Conservation (phyloP, 495 filamentous ascomycete genomes). For the Aspergillus olivimuriae region DNA sequence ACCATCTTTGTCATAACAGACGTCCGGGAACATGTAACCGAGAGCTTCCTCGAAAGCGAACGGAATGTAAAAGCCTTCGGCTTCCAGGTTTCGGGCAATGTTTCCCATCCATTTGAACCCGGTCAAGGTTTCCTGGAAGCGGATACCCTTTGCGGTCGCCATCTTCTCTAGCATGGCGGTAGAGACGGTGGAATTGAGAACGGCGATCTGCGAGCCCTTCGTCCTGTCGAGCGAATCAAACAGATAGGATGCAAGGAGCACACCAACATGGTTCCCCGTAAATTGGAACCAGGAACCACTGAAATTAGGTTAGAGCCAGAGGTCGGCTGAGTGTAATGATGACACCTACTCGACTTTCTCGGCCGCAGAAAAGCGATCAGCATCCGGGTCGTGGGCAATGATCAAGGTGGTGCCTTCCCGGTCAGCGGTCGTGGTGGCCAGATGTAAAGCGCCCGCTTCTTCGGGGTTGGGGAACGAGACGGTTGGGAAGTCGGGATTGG, state of each 20-base stretch:
- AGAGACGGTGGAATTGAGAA: conserved; percentile 61
- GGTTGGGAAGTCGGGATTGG: conserved; percentile 65
- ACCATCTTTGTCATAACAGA: conserved; percentile 67
- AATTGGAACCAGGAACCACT: conserved; percentile 55
- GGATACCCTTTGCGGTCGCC: conserved; percentile 49
- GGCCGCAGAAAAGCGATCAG: conserved; percentile 64
- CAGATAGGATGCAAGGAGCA: conserved; percentile 54
- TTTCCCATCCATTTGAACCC: conserved; percentile 73
- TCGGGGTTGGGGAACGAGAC: conserved; percentile 69
- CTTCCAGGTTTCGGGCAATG: conserved; percentile 35
- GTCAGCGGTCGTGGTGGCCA: conserved; percentile 53
- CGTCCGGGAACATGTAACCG: conserved; percentile 64
- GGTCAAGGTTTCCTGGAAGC: conserved; percentile 60
- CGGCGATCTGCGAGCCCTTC: conserved; percentile 35
- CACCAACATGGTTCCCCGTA: conserved; percentile 64
- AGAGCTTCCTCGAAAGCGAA: conserved; percentile 71
- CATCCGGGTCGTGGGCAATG: conserved; percentile 66
- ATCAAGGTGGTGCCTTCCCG: conserved; percentile 42
- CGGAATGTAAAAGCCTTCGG: conserved; percentile 42
- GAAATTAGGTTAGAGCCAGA: not conserved
- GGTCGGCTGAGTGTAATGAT: not conserved
- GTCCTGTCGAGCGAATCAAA: conserved; percentile 37
- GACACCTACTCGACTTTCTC: conserved; percentile 46
- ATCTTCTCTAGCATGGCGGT: conserved; percentile 59
- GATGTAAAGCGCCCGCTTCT: conserved; percentile 61